Evolutionary conservation across 129 eudicot species (phyloP), one percentile per base, ranked within the genome.

Genomic region (Helichrysum umbraculigerum): DNA sequence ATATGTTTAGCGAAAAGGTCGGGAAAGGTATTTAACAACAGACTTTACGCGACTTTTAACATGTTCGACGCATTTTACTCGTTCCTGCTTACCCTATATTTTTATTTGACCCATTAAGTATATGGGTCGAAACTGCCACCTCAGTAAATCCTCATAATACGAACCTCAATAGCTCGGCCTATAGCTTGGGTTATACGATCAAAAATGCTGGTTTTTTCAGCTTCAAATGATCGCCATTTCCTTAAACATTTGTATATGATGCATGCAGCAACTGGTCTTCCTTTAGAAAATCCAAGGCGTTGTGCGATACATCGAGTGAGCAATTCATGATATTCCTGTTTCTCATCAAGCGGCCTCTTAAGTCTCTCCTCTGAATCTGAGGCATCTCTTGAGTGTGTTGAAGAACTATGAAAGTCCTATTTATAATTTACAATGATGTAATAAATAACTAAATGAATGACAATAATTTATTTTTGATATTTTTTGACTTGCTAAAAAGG

Each of bases 211-310:
- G 98, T 91, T 70, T 88, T 80, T 66, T 94, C 98, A 21, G 78
- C 93, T 88, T 94, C 98, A 80, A 94, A 91, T 57, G 97, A 94
- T 62, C 85, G 87, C 98, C 98, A 94, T 72, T 94, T 93, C 81
- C 93, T 83, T 68, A 94, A 85, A 79, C 98, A 94, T 76, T 88
- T 91, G 86, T 91, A 91, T 47, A 91, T 94, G 68, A 89, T 87
- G 83, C 98, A 91, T 28, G 98, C 98, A 71, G 98, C 96, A 79
- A 91, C 86, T 7, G 98, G 96, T 78, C 97, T 83, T 51, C 96
- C 97, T 79, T 80, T 89, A 14, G 97, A 82, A 85, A 94, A 91
- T 58, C 97, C 98, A 12, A 91, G 82, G 68, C 85, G 96, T 83
- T 89, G 97, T 22, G 97, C 84, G 34, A 94, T 75, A 80, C 96